Percentiles rank a stretch among this genome's conserved stretches.
These are phyloP conservation scores for Coelastrella sp. DNA, from an alignment of 139 green algal genomes.

Conservation along the genomic window DNA sequence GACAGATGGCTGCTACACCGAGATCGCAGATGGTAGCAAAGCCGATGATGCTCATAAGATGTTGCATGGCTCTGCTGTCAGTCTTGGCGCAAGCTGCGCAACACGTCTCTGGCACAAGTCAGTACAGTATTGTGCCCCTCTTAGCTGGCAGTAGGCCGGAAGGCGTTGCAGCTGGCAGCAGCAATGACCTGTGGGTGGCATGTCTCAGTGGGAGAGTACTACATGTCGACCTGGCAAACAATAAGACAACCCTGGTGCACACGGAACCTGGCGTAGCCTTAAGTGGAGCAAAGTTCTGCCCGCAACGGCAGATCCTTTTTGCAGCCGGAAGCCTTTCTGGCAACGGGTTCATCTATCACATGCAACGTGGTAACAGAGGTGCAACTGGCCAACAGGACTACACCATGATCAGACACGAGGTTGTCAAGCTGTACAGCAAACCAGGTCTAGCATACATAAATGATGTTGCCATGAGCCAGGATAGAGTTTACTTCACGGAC, in stretches of 20 bases:
- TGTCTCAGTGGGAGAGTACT: conserved; percentile 17
- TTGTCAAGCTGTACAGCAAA: not conserved
- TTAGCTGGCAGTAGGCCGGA: conserved; percentile 8
- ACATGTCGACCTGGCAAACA: conserved; percentile 26
- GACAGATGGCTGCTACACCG: no score
- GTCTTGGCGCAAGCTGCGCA: not conserved
- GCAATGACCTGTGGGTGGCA: conserved; percentile 36
- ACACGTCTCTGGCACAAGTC: not conserved
- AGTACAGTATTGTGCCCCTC: not conserved
- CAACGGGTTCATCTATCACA: conserved; percentile 22
- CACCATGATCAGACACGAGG: not conserved
- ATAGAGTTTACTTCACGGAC: conserved; percentile 33
- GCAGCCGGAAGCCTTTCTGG: conserved; percentile 32
- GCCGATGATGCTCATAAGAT: no score
- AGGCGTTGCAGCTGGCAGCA: not conserved
- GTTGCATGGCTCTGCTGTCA: not conserved
- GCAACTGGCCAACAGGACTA: not conserved
- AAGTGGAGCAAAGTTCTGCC: conserved; percentile 26
- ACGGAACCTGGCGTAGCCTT: not conserved
- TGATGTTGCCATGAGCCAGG: conserved; percentile 13
- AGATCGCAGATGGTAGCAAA: no score
- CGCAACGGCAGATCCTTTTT: conserved; percentile 16
- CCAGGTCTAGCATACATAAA: conserved; percentile 32
- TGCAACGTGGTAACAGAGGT: not conserved
- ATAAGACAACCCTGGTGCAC: not conserved